Base-by-base conservation (phyloP, 805 yeast species). In the Lipomyces lipofer region DNA sequence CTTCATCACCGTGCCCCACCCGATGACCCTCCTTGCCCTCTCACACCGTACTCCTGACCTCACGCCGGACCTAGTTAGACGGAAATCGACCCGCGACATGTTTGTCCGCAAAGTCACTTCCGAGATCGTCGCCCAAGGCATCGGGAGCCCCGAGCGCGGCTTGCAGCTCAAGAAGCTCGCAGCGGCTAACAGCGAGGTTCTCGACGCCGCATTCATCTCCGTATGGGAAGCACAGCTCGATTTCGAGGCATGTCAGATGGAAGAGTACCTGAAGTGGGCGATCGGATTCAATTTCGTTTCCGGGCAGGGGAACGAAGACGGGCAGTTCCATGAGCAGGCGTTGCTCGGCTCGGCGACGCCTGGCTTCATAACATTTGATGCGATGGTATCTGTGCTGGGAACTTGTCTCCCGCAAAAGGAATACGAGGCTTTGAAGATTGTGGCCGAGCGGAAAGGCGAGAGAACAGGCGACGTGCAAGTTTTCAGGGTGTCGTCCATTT, bases 1-100 rank as follows among this genome's bases (percentile, higher is more conserved):
- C 9, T 39, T 58, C 12, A 32, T 51, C 30, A 39, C 62, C 10
- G 40, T 58, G 17, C 56, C 62, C 25, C 62, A 58, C 40, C 60
- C 62, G 24, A 25, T 58, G 21, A 47, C 49, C 8, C 47, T 39
- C 13, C 53, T 52, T 12, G 50, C 59, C 4, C 51, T 58, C 5
- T 12, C 40, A 6, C 44, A 40, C 33, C 24, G 44, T 28, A 45
- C 57, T 3, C 27, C 50, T n/a, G 36, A 43, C 12, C 38, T 45
- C 24, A 36, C 47, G 1, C 43, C 62, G 5, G 54, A 58, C 35
- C 19, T 52, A 9, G 46, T 58, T 4, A 47, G 62, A 7, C 53
- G 62, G 25, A 35, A 47, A 22, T 39, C 56, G 2, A 2, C 39
- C 9, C 52, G 62, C 22, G 58, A 58, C 33, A 36, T n/a, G 29